A percentile compares a stretch with the other conserved stretches of the same genome.
phyloP scores from a whole-genome alignment of 2,329 filamentous ascomycete genomes.

The Fusarium sp. region DNA sequence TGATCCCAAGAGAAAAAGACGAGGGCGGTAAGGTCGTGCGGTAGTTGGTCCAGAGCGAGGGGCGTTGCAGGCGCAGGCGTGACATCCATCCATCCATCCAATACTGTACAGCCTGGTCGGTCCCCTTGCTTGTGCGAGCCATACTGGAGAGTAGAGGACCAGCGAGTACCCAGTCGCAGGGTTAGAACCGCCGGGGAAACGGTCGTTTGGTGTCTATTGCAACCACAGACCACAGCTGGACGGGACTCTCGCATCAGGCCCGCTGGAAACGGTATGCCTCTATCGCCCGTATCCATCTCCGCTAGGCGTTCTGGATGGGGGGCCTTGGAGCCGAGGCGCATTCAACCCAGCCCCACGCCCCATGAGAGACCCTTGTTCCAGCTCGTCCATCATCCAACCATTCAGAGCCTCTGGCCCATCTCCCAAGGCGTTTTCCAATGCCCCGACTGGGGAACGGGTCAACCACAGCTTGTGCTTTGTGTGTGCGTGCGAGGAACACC shows the following conservation, averaged over 20 bases:
- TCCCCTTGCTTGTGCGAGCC: conserved; percentile 37
- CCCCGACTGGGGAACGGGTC: conserved; percentile 8
- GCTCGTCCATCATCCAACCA: conserved; percentile 35
- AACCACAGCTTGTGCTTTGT: conserved; percentile 5
- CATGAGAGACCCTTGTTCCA: conserved; percentile 35
- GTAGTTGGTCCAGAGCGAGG: conserved; percentile 39
- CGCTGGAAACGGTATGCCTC: conserved; percentile 21
- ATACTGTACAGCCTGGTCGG: conserved; percentile 13
- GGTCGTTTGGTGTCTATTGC: conserved; percentile 26
- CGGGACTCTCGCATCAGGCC: background rate
- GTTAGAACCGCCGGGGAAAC: conserved; percentile 21
- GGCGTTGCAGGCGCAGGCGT: conserved; percentile 36
- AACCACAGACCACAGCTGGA: background rate
- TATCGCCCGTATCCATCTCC: conserved; percentile 22
- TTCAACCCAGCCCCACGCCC: conserved; percentile 40
- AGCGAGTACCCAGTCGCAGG: conserved; percentile 12
- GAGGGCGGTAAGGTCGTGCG: conserved; percentile 36
- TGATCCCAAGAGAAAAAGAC: conserved; percentile 34
- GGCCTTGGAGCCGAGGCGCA: conserved; percentile 43
- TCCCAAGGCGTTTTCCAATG: conserved; percentile 40
- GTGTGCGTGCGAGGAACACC: conserved; percentile 10
- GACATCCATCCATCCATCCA: conserved; percentile 33
- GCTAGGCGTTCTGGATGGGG: conserved; percentile 44
- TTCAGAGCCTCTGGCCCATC: conserved; percentile 26
- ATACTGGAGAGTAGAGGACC: conserved; percentile 10